phyloP scores from a whole-genome alignment of 129 eudicot genomes.

The sunflower (Helianthus annuus) region DNA sequence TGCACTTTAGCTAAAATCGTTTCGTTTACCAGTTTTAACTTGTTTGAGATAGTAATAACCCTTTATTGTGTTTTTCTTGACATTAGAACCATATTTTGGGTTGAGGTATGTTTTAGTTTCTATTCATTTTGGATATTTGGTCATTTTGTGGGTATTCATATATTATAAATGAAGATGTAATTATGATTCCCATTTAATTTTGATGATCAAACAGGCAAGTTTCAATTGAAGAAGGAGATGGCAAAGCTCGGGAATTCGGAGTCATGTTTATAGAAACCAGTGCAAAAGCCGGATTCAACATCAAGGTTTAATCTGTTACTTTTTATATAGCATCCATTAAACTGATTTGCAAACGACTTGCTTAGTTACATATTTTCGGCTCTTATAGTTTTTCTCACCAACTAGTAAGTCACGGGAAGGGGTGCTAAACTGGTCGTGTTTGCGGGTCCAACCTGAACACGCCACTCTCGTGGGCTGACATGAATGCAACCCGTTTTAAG shows the following conservation, averaged over 20 bases:
- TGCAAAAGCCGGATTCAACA: slow-evolving; percentile 90
- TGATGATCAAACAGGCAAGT: slow-evolving; percentile 63
- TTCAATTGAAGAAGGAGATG: slow-evolving; percentile 77
- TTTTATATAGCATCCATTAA: slow-evolving; percentile 1
- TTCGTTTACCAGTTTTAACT: background rate
- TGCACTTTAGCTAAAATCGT: background rate
- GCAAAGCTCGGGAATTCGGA: slow-evolving; percentile 62
- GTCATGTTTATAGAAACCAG: slow-evolving; percentile 89
- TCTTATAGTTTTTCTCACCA: background rate
- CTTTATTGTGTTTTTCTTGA: background rate
- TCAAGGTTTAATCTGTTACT: slow-evolving; percentile 49
- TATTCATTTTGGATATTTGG: too few species aligned
- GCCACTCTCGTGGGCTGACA: background rate
- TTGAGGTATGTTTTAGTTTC: too few species aligned
- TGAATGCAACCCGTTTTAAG: too few species aligned
- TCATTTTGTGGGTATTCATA: too few species aligned
- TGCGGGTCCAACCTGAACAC: background rate
- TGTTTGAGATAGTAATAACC: background rate
- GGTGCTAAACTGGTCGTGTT: background rate
- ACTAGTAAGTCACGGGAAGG: background rate
- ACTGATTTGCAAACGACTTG: background rate
- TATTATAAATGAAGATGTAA: background rate
- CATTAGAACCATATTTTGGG: too few species aligned
- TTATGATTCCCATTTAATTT: slow-evolving; percentile 4
- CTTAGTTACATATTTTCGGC: background rate